These are phyloP conservation scores for Colletotrichum sp. DNA, from an alignment of 2,329 filamentous ascomycete species.

Conservation along the genomic window DNA sequence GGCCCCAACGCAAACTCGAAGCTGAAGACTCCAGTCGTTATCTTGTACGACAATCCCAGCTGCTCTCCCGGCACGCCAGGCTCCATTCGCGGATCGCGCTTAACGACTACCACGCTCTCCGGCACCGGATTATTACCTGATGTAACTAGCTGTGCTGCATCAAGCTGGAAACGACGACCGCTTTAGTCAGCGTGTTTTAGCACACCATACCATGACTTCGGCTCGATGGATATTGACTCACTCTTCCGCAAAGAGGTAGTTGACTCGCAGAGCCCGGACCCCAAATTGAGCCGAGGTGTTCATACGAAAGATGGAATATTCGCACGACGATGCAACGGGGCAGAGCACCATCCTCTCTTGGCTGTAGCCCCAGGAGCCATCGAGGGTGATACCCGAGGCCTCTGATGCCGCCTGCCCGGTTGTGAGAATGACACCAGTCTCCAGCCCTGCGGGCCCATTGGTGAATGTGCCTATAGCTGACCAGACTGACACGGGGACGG, in stretches of 20 bases:
- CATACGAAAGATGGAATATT: neutral
- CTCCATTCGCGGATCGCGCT: neutral
- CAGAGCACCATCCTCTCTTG: neutral
- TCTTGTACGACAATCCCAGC: neutral
- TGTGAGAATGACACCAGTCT: neutral
- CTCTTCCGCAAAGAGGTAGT: neutral
- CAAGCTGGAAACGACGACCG: neutral
- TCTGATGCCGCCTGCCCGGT: neutral
- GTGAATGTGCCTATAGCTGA: neutral
- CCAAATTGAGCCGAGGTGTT: neutral
- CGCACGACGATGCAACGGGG: neutral
- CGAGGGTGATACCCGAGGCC: neutral
- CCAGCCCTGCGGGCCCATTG: neutral
- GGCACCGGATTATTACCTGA: neutral
- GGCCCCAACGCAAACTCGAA: neutral
- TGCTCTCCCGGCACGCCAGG: neutral
- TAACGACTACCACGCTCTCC: neutral
- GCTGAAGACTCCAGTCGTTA: neutral
- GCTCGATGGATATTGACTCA: fast-evolving
- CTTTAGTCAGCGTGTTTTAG: neutral
- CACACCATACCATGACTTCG: fast-evolving
- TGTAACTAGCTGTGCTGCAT: neutral
- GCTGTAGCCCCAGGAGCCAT: neutral
- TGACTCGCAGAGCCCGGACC: neutral
- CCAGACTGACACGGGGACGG: neutral